Percentiles rank a stretch among this genome's conserved stretches.
phyloP scores from a whole-genome alignment of 1,284 basidiomycete species.

The Puccinia horiana region DNA sequence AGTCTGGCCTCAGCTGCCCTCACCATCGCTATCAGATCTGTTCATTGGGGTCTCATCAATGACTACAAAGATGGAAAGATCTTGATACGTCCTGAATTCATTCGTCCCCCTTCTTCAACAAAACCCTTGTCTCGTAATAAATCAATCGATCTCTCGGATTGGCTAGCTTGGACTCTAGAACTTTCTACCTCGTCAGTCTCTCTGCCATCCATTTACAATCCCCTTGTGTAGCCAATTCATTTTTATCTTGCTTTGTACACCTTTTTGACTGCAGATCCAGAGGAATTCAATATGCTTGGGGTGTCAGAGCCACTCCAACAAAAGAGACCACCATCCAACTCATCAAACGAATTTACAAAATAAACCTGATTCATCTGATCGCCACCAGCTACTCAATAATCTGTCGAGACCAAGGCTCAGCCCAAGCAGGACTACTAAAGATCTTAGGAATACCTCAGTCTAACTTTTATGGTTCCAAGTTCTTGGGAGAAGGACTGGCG shows the following conservation, averaged over 20 bases:
- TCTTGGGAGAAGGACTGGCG: slow-evolving; percentile 1
- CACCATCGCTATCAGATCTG: not conserved
- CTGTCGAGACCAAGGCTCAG: slow-evolving; percentile 9
- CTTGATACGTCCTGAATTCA: slow-evolving; percentile 6
- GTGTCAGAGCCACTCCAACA: not conserved
- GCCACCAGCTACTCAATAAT: slow-evolving; percentile 5
- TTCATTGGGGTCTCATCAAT: slow-evolving; percentile 24
- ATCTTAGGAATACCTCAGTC: not conserved
- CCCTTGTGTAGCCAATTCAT: not conserved
- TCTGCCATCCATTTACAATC: not conserved
- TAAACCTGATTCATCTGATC: not conserved
- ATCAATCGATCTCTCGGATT: not conserved
- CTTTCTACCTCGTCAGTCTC: slow-evolving; percentile 15
- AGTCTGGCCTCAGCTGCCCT: not conserved
- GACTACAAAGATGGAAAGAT: not conserved
- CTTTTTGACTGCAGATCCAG: not conserved
- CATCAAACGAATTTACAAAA: slow-evolving; percentile 4
- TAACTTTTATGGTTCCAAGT: not conserved
- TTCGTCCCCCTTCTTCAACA: not conserved
- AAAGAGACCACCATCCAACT: not conserved
- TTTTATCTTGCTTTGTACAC: not conserved
- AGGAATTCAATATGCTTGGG: slow-evolving; percentile 39
- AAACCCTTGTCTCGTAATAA: too few species aligned
- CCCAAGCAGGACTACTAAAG: not conserved
- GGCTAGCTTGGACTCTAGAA: slow-evolving; percentile 34